A percentile compares a stretch with the other conserved stretches of the same genome.
Conservation (phyloP, 306 rosid genomes). For the Vigna nakashimae region DNA sequence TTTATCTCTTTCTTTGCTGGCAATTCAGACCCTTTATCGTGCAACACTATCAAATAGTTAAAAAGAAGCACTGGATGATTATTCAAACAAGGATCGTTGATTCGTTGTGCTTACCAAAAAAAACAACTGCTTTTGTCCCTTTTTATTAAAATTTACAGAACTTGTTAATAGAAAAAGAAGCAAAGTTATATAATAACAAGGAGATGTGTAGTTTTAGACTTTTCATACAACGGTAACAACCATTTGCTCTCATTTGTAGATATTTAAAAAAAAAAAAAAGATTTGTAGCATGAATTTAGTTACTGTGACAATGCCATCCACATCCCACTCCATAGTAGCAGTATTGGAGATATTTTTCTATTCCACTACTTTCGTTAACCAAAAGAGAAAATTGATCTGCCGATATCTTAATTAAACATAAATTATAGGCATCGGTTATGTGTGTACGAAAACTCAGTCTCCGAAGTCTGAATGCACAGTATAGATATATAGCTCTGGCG, state of each 20-base stretch:
- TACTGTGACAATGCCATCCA: not conserved
- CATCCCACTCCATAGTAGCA: no score
- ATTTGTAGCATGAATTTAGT: not conserved
- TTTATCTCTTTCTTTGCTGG: slow-evolving; percentile 48
- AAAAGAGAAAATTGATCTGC: not conserved
- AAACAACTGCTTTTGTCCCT: not conserved
- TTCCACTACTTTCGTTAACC: no score
- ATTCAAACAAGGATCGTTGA: slow-evolving; percentile 17
- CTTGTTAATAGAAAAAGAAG: not conserved
- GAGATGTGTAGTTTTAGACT: not conserved
- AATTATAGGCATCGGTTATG: not conserved
- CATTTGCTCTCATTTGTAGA: not conserved
- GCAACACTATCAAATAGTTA: slow-evolving; percentile 48
- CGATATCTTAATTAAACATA: not conserved
- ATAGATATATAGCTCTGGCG: not conserved
- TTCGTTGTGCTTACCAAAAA: slow-evolving; percentile 29
- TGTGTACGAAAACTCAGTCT: not conserved
- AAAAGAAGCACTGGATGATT: slow-evolving; percentile 13
- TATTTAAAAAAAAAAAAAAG: no score
- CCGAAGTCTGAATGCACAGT: not conserved
- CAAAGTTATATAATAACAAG: not conserved
- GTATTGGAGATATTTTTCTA: no score
- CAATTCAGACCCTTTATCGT: slow-evolving; percentile 67
- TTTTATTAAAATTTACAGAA: slow-evolving; percentile 16
- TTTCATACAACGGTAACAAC: not conserved